Evolutionary conservation across 2,329 filamentous ascomycete species (phyloP), one percentile per base, ranked within the genome.

Genomic region (Aspergillus jensenii): DNA sequence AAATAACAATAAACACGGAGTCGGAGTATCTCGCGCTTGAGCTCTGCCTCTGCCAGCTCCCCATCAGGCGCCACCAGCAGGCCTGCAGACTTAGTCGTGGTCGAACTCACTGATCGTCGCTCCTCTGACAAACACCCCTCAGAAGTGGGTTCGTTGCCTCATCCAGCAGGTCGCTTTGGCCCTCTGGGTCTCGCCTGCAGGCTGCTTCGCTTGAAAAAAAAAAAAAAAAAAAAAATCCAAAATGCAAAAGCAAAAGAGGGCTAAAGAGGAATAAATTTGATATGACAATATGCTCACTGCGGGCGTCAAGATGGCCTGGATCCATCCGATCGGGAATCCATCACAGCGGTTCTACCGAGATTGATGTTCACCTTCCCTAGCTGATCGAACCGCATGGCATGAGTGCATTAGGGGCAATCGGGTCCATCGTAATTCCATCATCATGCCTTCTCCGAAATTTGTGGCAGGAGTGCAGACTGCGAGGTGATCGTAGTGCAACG

Each of bases 11-110:
- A 52, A 57, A 52, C 15, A 51, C 17, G 27, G 37, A 14, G 25
- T 51, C 54, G 54, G 46, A 56, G 46, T 39, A 15, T 40, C 47
- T 56, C 54, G 47, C 37, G 12, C n/a, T 21, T 23, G 7, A 51
- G 23, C 7, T 27, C 25, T 17, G 15, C 47, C 54, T 50, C 39
- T 33, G 17, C 21, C 33, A 21, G 17, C 31, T 21, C 43, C 52
- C 50, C 33, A 39, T 41, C 39, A 43, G 39, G 35, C 35, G 21
- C n/a, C 15, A 14, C n/a, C 19, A 21, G 8, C 17, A 25, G n/a
- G 31, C 15, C 37, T 31, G 46, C 19, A 9, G 4, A 14, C 37
- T 17, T 14, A 8, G 31, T n/a, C 33, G 9, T 41, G n/a, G 17
- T 19, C 43, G 49, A 51, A 23, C 35, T 33, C 33, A 14, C 17